Evolutionary conservation across 1,139 yeast genomes (phyloP).

Genomic region (Yamadazyma atmosphaerica): DNA sequence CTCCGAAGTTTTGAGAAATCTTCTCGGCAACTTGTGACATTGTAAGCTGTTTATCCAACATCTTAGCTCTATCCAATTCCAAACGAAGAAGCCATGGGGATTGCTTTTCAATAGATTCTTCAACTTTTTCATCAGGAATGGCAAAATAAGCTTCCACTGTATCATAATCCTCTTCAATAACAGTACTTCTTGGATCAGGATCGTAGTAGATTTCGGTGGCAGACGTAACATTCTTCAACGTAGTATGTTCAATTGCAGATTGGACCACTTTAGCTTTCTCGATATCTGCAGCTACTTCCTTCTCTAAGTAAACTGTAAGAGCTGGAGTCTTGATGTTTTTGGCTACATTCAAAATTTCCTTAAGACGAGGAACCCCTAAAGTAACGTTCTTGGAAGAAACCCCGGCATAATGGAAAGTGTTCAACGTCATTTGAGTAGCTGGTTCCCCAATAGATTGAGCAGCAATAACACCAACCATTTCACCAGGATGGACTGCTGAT

Average conservation of each 20-base stretch:
- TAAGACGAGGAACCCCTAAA: conserved; percentile 98
- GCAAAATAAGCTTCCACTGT: conserved; percentile 97
- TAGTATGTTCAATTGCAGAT: conserved; percentile 95
- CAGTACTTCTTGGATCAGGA: conserved; percentile 96
- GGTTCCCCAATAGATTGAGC: conserved; percentile 99
- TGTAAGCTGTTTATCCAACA: conserved; percentile 96
- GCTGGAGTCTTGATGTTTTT: conserved; percentile 99
- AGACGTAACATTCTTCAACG: conserved; percentile 92
- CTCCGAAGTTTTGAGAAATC: conserved; percentile 90
- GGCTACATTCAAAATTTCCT: conserved; percentile 98
- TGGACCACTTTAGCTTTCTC: conserved; percentile 94
- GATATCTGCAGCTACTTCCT: conserved; percentile 80
- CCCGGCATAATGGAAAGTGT: conserved; percentile 99
- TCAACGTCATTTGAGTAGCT: conserved; percentile 98
- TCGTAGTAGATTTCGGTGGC: conserved; percentile 96
- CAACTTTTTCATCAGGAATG: conserved; percentile 96
- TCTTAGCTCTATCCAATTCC: conserved; percentile 96
- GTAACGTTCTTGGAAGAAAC: conserved; percentile 99
- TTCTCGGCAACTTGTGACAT: conserved; percentile 99
- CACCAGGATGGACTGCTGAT: conserved; percentile 97
- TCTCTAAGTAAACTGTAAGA: conserved; percentile 82
- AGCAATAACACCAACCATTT: conserved; percentile 99
- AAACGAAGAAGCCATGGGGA: conserved; percentile 97
- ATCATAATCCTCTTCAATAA: conserved; percentile 94
- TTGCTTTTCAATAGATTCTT: conserved; percentile 88